These are phyloP conservation scores for Dothidotthia symphoricarpi DNA, from an alignment of 2,329 filamentous ascomycete genomes.

Conservation along the genomic window DNA sequence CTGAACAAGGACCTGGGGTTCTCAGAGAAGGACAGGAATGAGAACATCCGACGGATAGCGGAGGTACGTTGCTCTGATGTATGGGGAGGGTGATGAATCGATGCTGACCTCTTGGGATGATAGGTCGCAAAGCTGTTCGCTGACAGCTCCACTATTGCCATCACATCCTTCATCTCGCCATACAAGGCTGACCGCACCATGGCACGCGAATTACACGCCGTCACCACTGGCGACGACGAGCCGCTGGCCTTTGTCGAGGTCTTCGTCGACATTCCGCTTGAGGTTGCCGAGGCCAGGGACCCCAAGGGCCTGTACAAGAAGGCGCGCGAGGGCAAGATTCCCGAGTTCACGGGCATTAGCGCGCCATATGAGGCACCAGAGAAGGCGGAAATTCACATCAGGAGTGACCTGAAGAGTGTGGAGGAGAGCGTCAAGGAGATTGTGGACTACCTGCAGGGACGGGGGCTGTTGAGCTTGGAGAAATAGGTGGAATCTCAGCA, in stretches of 20 bases:
- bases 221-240: conserved; percentile 54
- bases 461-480: conserved; percentile 57
- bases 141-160: conserved; percentile 79
- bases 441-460: conserved; percentile 70
- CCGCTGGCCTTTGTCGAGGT: conserved; percentile 89
- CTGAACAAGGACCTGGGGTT: conserved; percentile 98
- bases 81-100: not conserved
- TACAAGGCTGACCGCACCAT: conserved; percentile 83
- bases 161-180: conserved; percentile 96
- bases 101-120: not conserved
- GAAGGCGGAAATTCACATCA: conserved; percentile 82
- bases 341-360: conserved; percentile 94
- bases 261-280: conserved; percentile 85
- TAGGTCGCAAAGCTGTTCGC: conserved; percentile 94
- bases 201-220: conserved; percentile 76
- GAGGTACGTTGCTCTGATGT: conserved; percentile 52
- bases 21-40: conserved; percentile 86
- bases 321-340: conserved; percentile 88
- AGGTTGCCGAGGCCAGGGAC: conserved; percentile 90
- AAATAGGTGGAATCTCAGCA: conserved; percentile 2
- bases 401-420: conserved; percentile 76
- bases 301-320: conserved; percentile 99
- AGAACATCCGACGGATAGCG: conserved; percentile 95
- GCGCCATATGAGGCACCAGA: conserved; percentile 91
- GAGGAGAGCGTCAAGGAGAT: conserved; percentile 88